Evolutionary conservation across 2,329 filamentous ascomycete species (phyloP), one percentile per base, ranked within the genome.

Genomic region (Diplodia mutila): DNA sequence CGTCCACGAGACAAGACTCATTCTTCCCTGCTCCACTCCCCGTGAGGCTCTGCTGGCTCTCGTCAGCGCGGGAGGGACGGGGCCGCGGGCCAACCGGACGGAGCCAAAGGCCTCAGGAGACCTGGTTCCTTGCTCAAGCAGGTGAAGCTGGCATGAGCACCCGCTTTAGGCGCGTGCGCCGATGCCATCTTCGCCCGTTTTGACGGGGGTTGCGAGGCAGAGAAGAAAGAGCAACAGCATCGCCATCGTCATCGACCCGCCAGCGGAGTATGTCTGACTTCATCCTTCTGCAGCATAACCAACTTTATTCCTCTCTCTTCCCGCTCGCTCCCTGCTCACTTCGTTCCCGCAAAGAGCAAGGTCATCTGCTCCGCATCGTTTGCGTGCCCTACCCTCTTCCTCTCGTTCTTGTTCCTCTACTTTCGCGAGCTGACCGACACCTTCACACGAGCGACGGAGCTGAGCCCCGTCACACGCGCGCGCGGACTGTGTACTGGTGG

Each of bases 11-110:
- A 46, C 39, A 27, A 32, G 5, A n/a, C 32, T 34, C 49, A 25
- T 51, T 37, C 27, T n/a, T 23, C 57, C 42, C 21, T 42, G 21
- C n/a, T 16, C 11, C 11, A 9, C 11, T 37, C 34, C 34, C 8
- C 27, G n/a, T 63, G 59, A 63, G 59, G 59, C 59, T 63, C 59
- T 63, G 27, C 59, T 63, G 39, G 55, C 59, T 63, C 59, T 63
- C 59, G 59, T 63, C 42, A 63, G 59, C 59, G 42, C 42, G 42
- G 42, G 27, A 46, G 18, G 34, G 42, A 6, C 42, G 11, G 39
- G 42, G 42, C 23, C 18, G 29, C 42, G 25, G 16, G 21, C 18
- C 57, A 42, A 61, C 46, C 46, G 21, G 42, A 27, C 39, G 9
- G 18, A 34, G 42, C 14, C 39, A 51, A 48, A 63, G 49, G 51